Base-by-base conservation (phyloP, 768 basidiomycete species). In the Lentinula detonsa region DNA sequence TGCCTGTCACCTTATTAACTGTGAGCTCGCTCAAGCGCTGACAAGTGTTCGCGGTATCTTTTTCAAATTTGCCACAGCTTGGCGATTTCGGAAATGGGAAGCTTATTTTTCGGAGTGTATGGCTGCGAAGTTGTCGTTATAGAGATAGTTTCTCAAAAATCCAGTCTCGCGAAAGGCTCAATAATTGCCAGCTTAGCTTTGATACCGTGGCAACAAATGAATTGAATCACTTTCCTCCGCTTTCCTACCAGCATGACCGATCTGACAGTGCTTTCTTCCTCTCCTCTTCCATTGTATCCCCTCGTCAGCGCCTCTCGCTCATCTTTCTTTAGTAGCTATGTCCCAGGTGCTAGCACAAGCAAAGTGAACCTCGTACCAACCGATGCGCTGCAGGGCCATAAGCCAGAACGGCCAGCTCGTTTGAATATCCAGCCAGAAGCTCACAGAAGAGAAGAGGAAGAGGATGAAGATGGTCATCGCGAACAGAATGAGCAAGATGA, bases 211-310 rank as follows among this genome's bases (percentile, higher is more conserved):
- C 42, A 13, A n/a, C 42, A 43, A 5, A 15, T 43, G 42, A 13
- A 13, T 15, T 13, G 16, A 39, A 40, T 45, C n/a, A 45, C 43
- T 48, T 23, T 7, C 13, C 34, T 34, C 45, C 45, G 11, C 28
- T 34, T 51, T n/a, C 37, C 23, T 51, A 52, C 59, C 58, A 46
- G 42, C 57, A 82, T 82, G 81, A 74, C 81, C 4, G 82, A 82
- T 68, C 74, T 82, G 18, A 82, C 81, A 1, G 79, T 82, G 33
- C 76, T 84, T 49, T 50, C 56, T 9, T 58, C 56, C 11, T 72
- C 81, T 45, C 76, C 79, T n/a, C 79, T 75, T 18, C 77, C 78
- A 35, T 69, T 81, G 51, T 74, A 77, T 63, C 76, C 78, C 43
- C 68, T 64, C 13, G 35, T 28, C 6, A 39, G 50, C 5, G 59